These are phyloP conservation scores for Tylopilus microsporus DNA, from an alignment of 1,284 basidiomycete genomes.

Conservation along the genomic window DNA sequence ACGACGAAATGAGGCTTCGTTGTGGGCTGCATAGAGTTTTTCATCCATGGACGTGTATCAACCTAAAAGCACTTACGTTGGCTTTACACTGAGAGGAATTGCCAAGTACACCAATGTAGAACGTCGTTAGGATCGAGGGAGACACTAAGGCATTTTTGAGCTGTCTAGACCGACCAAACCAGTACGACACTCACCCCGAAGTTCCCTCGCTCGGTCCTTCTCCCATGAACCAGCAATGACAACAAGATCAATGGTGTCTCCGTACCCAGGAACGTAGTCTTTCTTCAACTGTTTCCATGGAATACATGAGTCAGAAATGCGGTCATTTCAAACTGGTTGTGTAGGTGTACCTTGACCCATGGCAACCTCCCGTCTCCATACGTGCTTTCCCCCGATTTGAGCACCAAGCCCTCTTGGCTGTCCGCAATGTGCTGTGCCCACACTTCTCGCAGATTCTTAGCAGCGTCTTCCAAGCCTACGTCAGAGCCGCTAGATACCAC, in stretches of 20 bases:
- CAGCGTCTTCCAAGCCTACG: conserved; percentile 10
- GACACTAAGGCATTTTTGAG: conserved; percentile 45
- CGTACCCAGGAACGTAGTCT: conserved; percentile 80
- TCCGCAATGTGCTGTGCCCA: conserved; percentile 51
- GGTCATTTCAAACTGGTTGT: neutral
- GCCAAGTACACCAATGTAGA: conserved; percentile 65
- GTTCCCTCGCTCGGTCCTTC: conserved; percentile 66
- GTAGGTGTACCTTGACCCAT: conserved; percentile 68
- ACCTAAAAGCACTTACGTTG: conserved; percentile 34
- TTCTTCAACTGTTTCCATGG: conserved; percentile 44
- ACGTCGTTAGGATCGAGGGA: conserved; percentile 70
- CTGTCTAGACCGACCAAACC: neutral
- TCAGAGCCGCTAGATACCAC: conserved; percentile 34
- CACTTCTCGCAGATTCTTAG: conserved; percentile 37
- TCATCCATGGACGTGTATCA: conserved; percentile 1
- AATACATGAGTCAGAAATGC: neutral
- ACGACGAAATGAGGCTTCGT: conserved; percentile 60
- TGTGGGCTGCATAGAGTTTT: conserved; percentile 31
- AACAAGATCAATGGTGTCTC: conserved; percentile 75
- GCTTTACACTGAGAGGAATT: conserved; percentile 36
- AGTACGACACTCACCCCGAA: conserved; percentile 52
- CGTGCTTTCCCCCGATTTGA: conserved; percentile 65
- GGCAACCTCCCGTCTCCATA: conserved; percentile 62
- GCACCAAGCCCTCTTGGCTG: conserved; percentile 64
- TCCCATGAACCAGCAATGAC: conserved; percentile 77